These are phyloP conservation scores for Suillus subaureus DNA, from an alignment of 768 basidiomycete species.

Conservation along the genomic window DNA sequence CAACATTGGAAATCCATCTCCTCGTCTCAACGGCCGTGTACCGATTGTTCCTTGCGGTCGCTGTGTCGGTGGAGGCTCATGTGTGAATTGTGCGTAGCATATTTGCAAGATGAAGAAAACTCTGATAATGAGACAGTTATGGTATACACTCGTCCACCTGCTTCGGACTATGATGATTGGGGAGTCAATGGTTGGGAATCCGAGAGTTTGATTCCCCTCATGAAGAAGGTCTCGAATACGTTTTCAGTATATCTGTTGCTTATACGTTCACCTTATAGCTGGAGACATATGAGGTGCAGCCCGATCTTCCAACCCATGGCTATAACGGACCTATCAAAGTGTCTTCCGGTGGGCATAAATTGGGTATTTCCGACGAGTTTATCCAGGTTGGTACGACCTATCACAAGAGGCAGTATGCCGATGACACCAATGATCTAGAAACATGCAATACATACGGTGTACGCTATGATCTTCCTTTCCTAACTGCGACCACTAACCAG, in stretches of 20 bases:
- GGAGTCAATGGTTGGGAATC: slow-evolving; percentile 29
- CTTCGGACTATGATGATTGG: slow-evolving; percentile 55
- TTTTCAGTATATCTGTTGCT: neutral
- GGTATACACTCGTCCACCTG: slow-evolving; percentile 58
- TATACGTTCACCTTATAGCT: slow-evolving; percentile 13
- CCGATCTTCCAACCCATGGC: slow-evolving; percentile 21
- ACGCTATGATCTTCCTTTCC: slow-evolving; percentile 16
- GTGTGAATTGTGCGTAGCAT: slow-evolving; percentile 50
- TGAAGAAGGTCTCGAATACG: slow-evolving; percentile 22
- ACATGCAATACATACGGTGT: slow-evolving; percentile 51
- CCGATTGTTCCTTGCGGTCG: slow-evolving; percentile 24
- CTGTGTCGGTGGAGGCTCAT: slow-evolving; percentile 35
- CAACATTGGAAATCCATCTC: slow-evolving; percentile 19
- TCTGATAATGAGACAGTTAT: slow-evolving; percentile 27
- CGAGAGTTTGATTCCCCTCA: slow-evolving; percentile 26
- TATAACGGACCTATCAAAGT: slow-evolving; percentile 27
- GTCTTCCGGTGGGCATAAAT: slow-evolving; percentile 30
- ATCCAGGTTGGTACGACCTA: slow-evolving; percentile 47
- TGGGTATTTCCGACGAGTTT: slow-evolving; percentile 47
- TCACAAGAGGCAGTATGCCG: slow-evolving; percentile 46
- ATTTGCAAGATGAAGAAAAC: neutral
- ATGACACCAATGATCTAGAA: slow-evolving; percentile 50
- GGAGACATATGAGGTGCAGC: slow-evolving; percentile 26
- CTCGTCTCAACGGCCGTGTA: slow-evolving; percentile 16
- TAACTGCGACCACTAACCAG: neutral